These are phyloP conservation scores for Chionographis japonica DNA, from an alignment of 106 monocot genomes.

Conservation along the genomic window DNA sequence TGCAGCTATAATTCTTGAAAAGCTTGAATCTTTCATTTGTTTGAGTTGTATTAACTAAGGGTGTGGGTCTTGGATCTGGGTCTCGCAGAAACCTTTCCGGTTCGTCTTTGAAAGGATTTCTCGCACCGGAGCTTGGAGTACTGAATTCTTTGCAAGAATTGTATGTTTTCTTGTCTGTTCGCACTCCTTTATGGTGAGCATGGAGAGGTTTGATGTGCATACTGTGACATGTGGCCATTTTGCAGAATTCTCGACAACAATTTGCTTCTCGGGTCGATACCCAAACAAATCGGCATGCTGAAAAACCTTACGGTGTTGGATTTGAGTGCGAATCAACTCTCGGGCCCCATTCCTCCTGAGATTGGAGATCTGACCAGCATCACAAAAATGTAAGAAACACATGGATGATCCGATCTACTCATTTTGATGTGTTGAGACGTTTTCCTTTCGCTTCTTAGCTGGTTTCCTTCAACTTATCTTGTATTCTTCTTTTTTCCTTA, in stretches of 20 bases:
- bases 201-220: not conserved
- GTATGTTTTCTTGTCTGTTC: slow-evolving; percentile 32
- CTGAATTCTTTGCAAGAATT: slow-evolving; percentile 62
- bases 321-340: slow-evolving; percentile 52
- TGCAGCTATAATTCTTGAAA: not conserved
- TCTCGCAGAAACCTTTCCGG: slow-evolving; percentile 65
- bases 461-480: not conserved
- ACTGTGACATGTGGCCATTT: not conserved
- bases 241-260: slow-evolving; percentile 69
- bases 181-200: not conserved
- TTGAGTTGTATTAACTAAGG: not conserved
- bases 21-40: not conserved
- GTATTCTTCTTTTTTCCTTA: slow-evolving; percentile 16
- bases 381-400: slow-evolving; percentile 53
- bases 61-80: not conserved
- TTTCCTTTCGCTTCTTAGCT: not conserved
- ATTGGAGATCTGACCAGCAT: slow-evolving; percentile 50
- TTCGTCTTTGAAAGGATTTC: slow-evolving; percentile 78
- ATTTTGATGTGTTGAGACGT: not conserved
- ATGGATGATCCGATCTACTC: not conserved
- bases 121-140: slow-evolving; percentile 58
- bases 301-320: slow-evolving; percentile 53
- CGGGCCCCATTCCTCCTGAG: slow-evolving; percentile 56
- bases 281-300: slow-evolving; percentile 71
- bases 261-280: slow-evolving; percentile 64